phyloP scores from a whole-genome alignment of 2,329 filamentous ascomycete species.

The Pseudocercospora crystallina region DNA sequence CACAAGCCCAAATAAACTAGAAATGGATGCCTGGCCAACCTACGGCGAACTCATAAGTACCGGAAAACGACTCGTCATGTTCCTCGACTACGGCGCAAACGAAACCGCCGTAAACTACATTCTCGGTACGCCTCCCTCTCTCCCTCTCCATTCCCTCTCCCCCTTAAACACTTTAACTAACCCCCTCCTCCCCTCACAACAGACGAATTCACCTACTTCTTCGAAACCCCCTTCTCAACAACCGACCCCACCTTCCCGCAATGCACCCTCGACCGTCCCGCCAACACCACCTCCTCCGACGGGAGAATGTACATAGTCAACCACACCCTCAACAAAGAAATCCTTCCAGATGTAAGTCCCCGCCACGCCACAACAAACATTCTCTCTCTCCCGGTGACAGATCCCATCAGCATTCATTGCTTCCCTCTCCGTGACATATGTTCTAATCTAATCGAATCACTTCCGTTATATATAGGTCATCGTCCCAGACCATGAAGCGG shows the following conservation, averaged over 20 bases:
- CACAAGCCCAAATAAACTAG: conserved; percentile 25
- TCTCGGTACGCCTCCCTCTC: conserved; percentile 48
- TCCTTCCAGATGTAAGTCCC: conserved; percentile 37
- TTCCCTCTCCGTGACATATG: too few species aligned
- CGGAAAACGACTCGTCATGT: conserved; percentile 68
- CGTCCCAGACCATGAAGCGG: conserved; percentile 41
- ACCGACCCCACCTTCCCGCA: conserved; percentile 40
- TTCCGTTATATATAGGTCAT: too few species aligned
- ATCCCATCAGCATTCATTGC: too few species aligned
- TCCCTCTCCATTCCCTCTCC: conserved; percentile 49
- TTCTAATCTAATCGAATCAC: too few species aligned
- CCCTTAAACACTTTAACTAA: neutral
- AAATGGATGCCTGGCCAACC: conserved; percentile 73
- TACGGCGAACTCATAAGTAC: conserved; percentile 69
- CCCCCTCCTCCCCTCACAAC: neutral
- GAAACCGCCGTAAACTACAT: conserved; percentile 76
- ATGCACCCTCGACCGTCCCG: conserved; percentile 47
- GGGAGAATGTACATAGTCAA: conserved; percentile 51
- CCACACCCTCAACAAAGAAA: conserved; percentile 45
- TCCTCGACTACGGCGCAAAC: conserved; percentile 80
- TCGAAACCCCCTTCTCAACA: conserved; percentile 45
- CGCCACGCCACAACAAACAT: too few species aligned
- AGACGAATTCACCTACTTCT: conserved; percentile 40
- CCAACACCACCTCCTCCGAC: conserved; percentile 35
- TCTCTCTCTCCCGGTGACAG: too few species aligned